A percentile compares a stretch with the other conserved stretches of the same genome.
phyloP scores from a whole-genome alignment of 2,329 filamentous ascomycete genomes.

The Arthrinium phaeospermum region DNA sequence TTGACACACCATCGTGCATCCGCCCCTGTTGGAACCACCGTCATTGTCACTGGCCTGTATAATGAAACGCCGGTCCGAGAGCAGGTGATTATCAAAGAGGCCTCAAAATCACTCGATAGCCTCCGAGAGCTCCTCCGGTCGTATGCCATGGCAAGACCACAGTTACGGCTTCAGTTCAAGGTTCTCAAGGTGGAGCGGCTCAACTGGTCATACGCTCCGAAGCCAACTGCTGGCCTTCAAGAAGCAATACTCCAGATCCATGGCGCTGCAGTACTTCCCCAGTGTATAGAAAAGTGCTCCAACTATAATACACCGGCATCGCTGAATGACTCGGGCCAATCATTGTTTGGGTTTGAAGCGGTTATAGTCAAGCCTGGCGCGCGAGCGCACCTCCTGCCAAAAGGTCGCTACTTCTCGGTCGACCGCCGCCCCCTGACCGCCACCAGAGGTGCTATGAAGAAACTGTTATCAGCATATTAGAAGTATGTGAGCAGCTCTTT shows the following conservation, averaged over 20 bases:
- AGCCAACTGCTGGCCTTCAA: conserved; percentile 51
- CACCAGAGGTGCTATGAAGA: conserved; percentile 62
- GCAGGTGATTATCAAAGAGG: conserved; percentile 62
- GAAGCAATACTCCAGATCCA: conserved; percentile 69
- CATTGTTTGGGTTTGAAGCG: conserved; percentile 57
- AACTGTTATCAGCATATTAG: conserved; percentile 60
- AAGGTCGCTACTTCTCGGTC: conserved; percentile 68
- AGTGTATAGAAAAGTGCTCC: conserved; percentile 53
- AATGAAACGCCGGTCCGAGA: conserved; percentile 66
- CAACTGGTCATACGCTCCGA: conserved; percentile 69
- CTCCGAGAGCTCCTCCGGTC: conserved; percentile 66
- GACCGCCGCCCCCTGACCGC: conserved; percentile 69
- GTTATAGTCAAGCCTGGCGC: conserved; percentile 61
- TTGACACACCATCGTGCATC: conserved; percentile 45
- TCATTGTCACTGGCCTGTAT: conserved; percentile 66
- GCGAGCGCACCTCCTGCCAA: conserved; percentile 48
- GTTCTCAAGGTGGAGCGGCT: conserved; percentile 59
- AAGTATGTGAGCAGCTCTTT: conserved; percentile 48
- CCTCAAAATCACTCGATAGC: conserved; percentile 58
- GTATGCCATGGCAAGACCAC: conserved; percentile 70
- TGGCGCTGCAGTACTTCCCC: conserved; percentile 59
- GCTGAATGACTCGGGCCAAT: conserved; percentile 21
- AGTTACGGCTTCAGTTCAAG: conserved; percentile 65
- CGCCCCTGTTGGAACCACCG: conserved; percentile 71
- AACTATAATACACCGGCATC: conserved; percentile 23